A percentile compares a stretch with the other conserved stretches of the same genome.
Evolutionary conservation across 1,284 basidiomycete species (phyloP).

Genomic region (Puccinia brachypodii): DNA sequence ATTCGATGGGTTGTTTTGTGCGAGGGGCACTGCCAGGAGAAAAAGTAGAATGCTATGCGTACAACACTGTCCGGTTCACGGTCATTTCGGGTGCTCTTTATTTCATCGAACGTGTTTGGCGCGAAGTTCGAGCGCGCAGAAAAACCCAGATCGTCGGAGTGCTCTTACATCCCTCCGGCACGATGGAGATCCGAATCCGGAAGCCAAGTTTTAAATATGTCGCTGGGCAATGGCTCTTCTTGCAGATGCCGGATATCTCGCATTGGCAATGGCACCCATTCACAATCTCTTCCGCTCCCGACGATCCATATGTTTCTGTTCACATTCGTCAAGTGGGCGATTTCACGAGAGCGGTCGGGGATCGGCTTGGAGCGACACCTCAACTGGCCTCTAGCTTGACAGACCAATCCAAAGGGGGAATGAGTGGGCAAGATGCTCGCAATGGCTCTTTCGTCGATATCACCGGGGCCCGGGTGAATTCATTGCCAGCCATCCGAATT

Average conservation of each 20-base stretch:
- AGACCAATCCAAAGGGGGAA: slow-evolving; percentile 69
- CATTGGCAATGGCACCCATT: slow-evolving; percentile 79
- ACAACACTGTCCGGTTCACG: slow-evolving; percentile 78
- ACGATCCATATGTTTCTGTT: slow-evolving; percentile 81
- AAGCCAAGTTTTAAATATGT: slow-evolving; percentile 86
- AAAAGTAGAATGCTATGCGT: slow-evolving; percentile 80
- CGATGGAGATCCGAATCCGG: slow-evolving; percentile 82
- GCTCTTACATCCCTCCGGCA: slow-evolving; percentile 62
- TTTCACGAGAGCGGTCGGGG: slow-evolving; percentile 75
- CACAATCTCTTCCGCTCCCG: slow-evolving; percentile 87
- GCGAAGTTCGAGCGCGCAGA: slow-evolving; percentile 73
- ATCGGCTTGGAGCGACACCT: slow-evolving; percentile 75
- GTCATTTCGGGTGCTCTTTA: slow-evolving; percentile 84
- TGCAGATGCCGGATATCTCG: slow-evolving; percentile 79
- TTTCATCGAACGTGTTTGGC: slow-evolving; percentile 75
- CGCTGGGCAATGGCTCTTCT: slow-evolving; percentile 84
- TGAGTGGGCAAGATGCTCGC: slow-evolving; percentile 60
- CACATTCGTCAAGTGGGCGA: slow-evolving; percentile 89
- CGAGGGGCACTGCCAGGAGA: slow-evolving; percentile 66
- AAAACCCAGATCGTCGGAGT: slow-evolving; percentile 73
- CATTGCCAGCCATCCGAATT: slow-evolving; percentile 71
- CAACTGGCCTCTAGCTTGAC: slow-evolving; percentile 72
- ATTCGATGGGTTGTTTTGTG: slow-evolving; percentile 88
- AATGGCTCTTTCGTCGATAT: slow-evolving; percentile 78
- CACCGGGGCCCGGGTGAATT: slow-evolving; percentile 56